phyloP scores from a whole-genome alignment of 2,329 filamentous ascomycete genomes.

The Tolypocladium cylindrosporum region DNA sequence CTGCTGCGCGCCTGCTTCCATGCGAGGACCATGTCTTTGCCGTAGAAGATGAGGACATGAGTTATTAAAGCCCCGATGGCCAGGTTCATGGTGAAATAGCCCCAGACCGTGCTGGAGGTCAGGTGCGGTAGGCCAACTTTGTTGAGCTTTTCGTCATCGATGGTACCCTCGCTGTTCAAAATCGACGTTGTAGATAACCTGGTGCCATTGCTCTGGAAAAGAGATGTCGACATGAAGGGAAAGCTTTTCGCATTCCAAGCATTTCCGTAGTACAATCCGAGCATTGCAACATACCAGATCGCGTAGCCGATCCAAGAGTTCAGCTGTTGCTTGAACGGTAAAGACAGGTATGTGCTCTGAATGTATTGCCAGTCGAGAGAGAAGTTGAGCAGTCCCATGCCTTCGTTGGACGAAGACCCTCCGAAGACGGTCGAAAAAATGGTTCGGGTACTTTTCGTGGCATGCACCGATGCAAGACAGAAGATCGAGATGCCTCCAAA shows the following conservation, averaged over 20 bases:
- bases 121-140: constrained; percentile 15
- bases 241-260: constrained; percentile 23
- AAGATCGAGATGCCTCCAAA: constrained; percentile 30
- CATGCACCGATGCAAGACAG: constrained; percentile 33
- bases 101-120: constrained; percentile 16
- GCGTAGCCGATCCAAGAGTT: constrained; percentile 27
- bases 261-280: constrained; percentile 29
- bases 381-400: constrained; percentile 28
- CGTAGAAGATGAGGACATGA: constrained; percentile 10
- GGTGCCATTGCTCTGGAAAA: constrained; percentile 17
- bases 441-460: constrained; percentile 10
- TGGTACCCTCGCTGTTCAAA: constrained; percentile 10
- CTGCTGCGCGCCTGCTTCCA: constrained; percentile 10
- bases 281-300: constrained; percentile 22
- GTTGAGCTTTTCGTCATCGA: constrained; percentile 16
- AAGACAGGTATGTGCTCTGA: constrained; percentile 20
- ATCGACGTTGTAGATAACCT: constrained; percentile 11
- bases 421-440: constrained; percentile 22
- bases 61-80: constrained; percentile 12
- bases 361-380: constrained; percentile 37
- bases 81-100: constrained; percentile 19
- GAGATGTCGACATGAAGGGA: constrained; percentile 20
- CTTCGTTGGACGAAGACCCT: constrained; percentile 26
- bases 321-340: constrained; percentile 25
- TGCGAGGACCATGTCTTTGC: constrained; percentile 7